Evolutionary conservation across 2,329 filamentous ascomycete species (phyloP).

Genomic region (Aureobasidium sp.): DNA sequence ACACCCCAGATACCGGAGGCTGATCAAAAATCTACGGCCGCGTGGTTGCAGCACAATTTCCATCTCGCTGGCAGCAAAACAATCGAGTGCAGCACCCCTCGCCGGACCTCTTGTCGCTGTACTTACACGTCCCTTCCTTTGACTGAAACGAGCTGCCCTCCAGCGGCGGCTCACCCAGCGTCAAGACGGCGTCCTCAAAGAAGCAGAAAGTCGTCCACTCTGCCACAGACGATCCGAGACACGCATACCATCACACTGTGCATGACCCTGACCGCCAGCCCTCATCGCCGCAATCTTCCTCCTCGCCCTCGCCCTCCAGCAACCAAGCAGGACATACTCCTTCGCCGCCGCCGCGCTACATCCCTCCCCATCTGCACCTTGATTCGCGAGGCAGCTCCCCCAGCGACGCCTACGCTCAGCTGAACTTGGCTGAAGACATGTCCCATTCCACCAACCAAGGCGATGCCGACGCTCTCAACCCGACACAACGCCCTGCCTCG

Average conservation of each 20-base stretch:
- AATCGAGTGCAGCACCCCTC: neutral
- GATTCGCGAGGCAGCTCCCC: slow-evolving; percentile 29
- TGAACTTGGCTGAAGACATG: slow-evolving; percentile 41
- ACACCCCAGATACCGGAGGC: slow-evolving; percentile 6
- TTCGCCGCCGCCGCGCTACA: slow-evolving; percentile 37
- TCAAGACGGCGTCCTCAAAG: slow-evolving; percentile 28
- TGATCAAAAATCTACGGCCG: neutral
- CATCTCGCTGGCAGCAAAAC: neutral
- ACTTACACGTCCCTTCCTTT: neutral
- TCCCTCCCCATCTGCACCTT: slow-evolving; percentile 47
- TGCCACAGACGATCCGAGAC: slow-evolving; percentile 17
- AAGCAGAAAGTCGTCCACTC: slow-evolving; percentile 39
- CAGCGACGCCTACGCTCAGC: slow-evolving; percentile 45
- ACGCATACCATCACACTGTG: slow-evolving; percentile 17
- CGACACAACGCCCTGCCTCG: slow-evolving; percentile 36
- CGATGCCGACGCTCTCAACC: neutral
- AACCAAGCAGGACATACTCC: slow-evolving; percentile 13
- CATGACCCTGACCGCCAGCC: slow-evolving; percentile 16
- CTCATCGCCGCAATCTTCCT: slow-evolving; percentile 18
- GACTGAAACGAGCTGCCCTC: slow-evolving; percentile 14
- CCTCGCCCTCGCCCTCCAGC: slow-evolving; percentile 20
- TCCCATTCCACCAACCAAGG: slow-evolving; percentile 26
- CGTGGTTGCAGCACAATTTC: neutral
- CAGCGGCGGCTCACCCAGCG: slow-evolving; percentile 17
- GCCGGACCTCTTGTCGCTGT: neutral